phyloP scores from a whole-genome alignment of 345 rosid genomes.

The Abelmoschus esculentus region DNA sequence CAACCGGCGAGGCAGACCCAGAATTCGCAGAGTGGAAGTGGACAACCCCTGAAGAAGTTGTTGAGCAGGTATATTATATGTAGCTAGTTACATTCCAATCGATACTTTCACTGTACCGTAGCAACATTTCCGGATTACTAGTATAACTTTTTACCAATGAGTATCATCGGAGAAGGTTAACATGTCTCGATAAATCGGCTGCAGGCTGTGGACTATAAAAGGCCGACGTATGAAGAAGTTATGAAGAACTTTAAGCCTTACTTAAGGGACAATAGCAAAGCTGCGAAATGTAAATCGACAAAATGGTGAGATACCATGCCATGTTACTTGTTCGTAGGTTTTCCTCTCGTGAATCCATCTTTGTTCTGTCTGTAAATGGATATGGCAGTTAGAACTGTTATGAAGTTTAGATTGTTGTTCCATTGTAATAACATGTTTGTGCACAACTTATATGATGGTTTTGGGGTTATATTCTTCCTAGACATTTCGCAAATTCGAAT shows the following conservation, averaged over 20 bases:
- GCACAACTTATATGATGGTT: neutral
- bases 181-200: neutral
- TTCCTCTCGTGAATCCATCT: constrained; percentile 5
- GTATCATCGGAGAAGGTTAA: neutral
- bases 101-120: neutral
- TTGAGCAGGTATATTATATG: constrained; percentile 44
- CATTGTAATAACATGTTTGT: constrained; percentile 23
- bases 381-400: constrained; percentile 19
- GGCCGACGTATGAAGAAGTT: constrained; percentile 93
- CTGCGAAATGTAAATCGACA: constrained; percentile 84
- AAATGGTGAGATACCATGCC: constrained; percentile 48
- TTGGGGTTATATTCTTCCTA: neutral
- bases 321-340: neutral
- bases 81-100: neutral
- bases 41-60: constrained; percentile 73
- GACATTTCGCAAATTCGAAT: neutral
- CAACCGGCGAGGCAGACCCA: constrained; percentile 61
- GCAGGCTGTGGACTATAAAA: constrained; percentile 97
- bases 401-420: constrained; percentile 21
- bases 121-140: neutral
- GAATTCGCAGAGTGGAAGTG: constrained; percentile 98
- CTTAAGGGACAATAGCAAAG: constrained; percentile 45
- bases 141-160: neutral
- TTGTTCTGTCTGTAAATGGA: constrained; percentile 31
- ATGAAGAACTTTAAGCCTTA: constrained; percentile 65